phyloP scores from a whole-genome alignment of 331 rosid genomes.

The Saraca asoca region DNA sequence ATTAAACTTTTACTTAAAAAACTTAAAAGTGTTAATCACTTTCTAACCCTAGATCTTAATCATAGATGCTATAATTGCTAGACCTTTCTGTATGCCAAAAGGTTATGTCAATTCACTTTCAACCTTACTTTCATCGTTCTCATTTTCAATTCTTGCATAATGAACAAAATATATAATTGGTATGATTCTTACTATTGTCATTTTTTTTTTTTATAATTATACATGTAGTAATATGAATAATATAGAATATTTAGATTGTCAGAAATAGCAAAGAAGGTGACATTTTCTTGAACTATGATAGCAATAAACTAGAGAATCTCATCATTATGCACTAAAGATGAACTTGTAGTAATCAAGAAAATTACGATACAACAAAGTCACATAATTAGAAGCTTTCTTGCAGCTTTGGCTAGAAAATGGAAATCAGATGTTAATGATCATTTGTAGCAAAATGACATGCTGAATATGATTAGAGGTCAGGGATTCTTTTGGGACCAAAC shows the following conservation, averaged over 20 bases:
- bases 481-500: background rate
- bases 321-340: background rate
- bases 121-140: constrained; percentile 16
- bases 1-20: constrained; percentile 41
- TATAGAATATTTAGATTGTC: no score
- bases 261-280: no score
- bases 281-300: constrained; percentile 13
- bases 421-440: constrained; percentile 51
- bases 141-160: constrained; percentile 12
- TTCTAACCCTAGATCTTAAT: constrained; percentile 62
- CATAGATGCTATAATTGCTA: constrained; percentile 58
- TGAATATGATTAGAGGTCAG: constrained; percentile 39
- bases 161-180: constrained; percentile 21
- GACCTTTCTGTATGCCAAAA: constrained; percentile 46
- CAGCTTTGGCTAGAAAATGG: constrained; percentile 34
- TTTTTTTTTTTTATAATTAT: no score
- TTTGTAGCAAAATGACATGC: constrained; percentile 37
- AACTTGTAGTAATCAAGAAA: constrained; percentile 33
- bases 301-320: constrained; percentile 7
- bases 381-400: constrained; percentile 10
- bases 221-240: no score
- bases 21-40: constrained; percentile 44
- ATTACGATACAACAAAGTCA: constrained; percentile 35
- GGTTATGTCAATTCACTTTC: constrained; percentile 24
- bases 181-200: no score